These are phyloP conservation scores for Lepidium aucheri DNA, from an alignment of 345 rosid species.

Conservation along the genomic window DNA sequence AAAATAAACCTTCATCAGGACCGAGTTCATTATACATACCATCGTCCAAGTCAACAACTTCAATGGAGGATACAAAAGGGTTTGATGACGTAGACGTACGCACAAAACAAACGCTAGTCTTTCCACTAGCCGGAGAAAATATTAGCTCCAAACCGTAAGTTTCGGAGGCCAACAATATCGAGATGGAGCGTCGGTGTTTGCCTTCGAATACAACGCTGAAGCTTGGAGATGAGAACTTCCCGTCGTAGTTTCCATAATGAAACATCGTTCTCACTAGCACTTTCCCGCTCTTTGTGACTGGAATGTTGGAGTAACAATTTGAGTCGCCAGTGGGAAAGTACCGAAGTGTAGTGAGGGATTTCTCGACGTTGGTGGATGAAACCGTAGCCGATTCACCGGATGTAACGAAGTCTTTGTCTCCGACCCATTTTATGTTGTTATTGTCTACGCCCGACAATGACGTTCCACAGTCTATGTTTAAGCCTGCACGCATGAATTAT, in stretches of 20 bases:
- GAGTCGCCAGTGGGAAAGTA: constrained; percentile 16
- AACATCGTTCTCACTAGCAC: constrained; percentile 12
- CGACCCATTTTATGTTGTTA: constrained; percentile 19
- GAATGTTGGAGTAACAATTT: constrained; percentile 23
- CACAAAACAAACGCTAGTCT: constrained; percentile 15
- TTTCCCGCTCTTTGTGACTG: constrained; percentile 7
- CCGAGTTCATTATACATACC: constrained; percentile 20
- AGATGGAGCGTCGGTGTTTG: constrained; percentile 5
- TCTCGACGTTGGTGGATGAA: not conserved
- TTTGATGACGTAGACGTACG: constrained; percentile 8
- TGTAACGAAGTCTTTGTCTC: constrained; percentile 19
- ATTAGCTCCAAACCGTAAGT: not conserved
- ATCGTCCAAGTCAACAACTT: not conserved
- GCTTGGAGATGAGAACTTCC: not conserved
- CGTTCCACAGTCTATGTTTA: constrained; percentile 26
- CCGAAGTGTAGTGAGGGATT: constrained; percentile 11
- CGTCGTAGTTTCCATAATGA: constrained; percentile 23
- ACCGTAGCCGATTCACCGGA: not conserved
- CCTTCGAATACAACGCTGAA: constrained; percentile 15
- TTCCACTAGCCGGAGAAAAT: constrained; percentile 8
- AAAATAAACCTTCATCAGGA: constrained; percentile 18
- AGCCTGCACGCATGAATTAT: not conserved
- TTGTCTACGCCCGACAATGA: not conserved
- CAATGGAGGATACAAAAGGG: constrained; percentile 29
- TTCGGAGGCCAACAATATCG: not conserved